phyloP scores from a whole-genome alignment of 108 stramenopile species.

The Nitzschia sp. region DNA sequence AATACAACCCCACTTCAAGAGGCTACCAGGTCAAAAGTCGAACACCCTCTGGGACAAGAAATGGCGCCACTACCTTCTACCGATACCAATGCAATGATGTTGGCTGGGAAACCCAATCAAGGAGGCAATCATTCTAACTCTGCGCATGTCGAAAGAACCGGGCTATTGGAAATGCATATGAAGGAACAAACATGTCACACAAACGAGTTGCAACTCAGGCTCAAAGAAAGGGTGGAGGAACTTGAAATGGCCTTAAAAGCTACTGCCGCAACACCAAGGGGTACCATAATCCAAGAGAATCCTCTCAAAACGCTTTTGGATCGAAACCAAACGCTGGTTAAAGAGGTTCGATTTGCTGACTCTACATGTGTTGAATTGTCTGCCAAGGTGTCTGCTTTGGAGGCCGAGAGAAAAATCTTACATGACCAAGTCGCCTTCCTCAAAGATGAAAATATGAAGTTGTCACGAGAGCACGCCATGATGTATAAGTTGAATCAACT shows the following conservation, averaged over 20 bases:
- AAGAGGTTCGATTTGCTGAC: constrained; percentile 85
- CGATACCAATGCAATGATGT: neutral
- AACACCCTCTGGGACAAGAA: neutral
- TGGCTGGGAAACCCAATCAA: too few relatives aligned
- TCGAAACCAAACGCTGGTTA: constrained; percentile 78
- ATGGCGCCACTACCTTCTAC: neutral
- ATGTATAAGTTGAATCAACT: neutral
- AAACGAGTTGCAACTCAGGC: constrained; percentile 14
- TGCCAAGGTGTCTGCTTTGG: constrained; percentile 25
- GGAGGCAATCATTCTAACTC: neutral
- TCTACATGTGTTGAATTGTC: constrained; percentile 84
- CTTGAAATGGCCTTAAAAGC: constrained; percentile 29
- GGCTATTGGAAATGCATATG: constrained; percentile 24
- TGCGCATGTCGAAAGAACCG: constrained; percentile 10
- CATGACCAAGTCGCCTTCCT: constrained; percentile 13
- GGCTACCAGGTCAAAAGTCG: neutral
- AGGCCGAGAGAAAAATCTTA: constrained; percentile 19
- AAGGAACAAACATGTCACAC: constrained; percentile 25
- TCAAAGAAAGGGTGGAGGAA: constrained; percentile 26
- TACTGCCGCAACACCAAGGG: constrained; percentile 32
- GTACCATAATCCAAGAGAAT: constrained; percentile 36
- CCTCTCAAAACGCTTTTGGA: constrained; percentile 50
- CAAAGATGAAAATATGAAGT: constrained; percentile 12
- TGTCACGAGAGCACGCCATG: neutral
- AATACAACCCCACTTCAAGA: neutral